These are phyloP conservation scores for Nakazawaea ishiwadae DNA, from an alignment of 805 yeast species.

Conservation along the genomic window DNA sequence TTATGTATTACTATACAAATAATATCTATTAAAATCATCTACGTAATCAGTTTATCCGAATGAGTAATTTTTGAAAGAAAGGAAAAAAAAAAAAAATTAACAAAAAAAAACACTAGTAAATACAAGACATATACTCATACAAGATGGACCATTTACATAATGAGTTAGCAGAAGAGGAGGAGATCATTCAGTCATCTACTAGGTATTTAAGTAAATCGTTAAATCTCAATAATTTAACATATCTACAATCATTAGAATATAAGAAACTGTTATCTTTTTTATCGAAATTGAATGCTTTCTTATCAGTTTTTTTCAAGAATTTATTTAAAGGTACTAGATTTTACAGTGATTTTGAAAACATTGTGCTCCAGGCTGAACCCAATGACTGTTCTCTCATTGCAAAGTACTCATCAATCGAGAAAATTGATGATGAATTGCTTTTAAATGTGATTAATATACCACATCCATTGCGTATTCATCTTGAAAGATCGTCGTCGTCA, in stretches of 20 bases:
- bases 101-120: too few relatives aligned
- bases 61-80: too few relatives aligned
- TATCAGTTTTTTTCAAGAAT: background rate
- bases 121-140: too few relatives aligned
- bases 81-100: too few relatives aligned
- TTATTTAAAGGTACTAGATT: slow-evolving; percentile 15
- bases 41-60: too few relatives aligned
- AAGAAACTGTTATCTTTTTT: background rate
- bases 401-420: slow-evolving; percentile 38
- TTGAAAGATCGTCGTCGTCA: slow-evolving; percentile 21
- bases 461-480: slow-evolving; percentile 41
- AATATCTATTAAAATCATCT: too few relatives aligned
- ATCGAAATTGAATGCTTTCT: background rate
- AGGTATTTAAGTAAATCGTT: slow-evolving; percentile 2
- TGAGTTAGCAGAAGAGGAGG: slow-evolving; percentile 5
- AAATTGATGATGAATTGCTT: slow-evolving; percentile 33
- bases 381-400: slow-evolving; percentile 52
- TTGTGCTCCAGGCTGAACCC: slow-evolving; percentile 38
- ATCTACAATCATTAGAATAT: slow-evolving; percentile 6
- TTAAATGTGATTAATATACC: slow-evolving; percentile 41
- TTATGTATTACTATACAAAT: too few relatives aligned
- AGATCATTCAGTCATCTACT: slow-evolving; percentile 3
- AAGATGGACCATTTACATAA: too few relatives aligned
- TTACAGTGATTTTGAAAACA: slow-evolving; percentile 34
- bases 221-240: slow-evolving; percentile 1